Evolutionary conservation across 805 yeast species (phyloP).

Genomic region (Jamesozyma hellenica): DNA sequence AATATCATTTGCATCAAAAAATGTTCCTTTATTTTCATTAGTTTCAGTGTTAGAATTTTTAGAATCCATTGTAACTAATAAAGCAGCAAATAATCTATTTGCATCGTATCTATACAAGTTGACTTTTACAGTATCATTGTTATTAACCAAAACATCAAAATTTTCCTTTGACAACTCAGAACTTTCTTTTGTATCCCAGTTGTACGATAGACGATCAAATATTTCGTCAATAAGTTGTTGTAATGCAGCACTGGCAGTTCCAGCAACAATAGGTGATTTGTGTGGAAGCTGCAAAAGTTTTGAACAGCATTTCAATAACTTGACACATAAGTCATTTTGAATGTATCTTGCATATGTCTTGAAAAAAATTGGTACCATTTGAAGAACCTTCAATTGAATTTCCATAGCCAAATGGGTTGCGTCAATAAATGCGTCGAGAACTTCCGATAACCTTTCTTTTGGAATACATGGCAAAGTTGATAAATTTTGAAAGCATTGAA

Average conservation of each 20-base stretch:
- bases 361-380: slow-evolving; percentile 66
- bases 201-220: slow-evolving; percentile 49
- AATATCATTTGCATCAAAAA: slow-evolving; percentile 42
- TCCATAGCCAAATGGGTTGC: slow-evolving; percentile 71
- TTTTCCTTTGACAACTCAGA: slow-evolving; percentile 17
- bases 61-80: slow-evolving; percentile 42
- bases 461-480: slow-evolving; percentile 49
- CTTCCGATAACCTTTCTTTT: slow-evolving; percentile 37
- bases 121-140: slow-evolving; percentile 35
- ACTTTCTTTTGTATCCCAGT: slow-evolving; percentile 10
- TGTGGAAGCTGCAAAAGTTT: slow-evolving; percentile 52
- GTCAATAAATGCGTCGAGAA: slow-evolving; percentile 60
- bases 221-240: slow-evolving; percentile 74
- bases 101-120: slow-evolving; percentile 58
- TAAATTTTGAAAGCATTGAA: slow-evolving; percentile 60
- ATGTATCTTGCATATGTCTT: slow-evolving; percentile 51
- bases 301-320: slow-evolving; percentile 59
- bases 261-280: slow-evolving; percentile 66
- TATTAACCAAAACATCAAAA: slow-evolving; percentile 37
- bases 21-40: slow-evolving; percentile 11
- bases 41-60: background rate
- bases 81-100: slow-evolving; percentile 56
- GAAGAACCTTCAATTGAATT: slow-evolving; percentile 77
- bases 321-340: slow-evolving; percentile 45
- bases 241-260: slow-evolving; percentile 87